A percentile compares a stretch with the other conserved stretches of the same genome.
These are phyloP conservation scores for Phytopythium oedochilum DNA, from an alignment of 352 stramenopile species.

Conservation along the genomic window DNA sequence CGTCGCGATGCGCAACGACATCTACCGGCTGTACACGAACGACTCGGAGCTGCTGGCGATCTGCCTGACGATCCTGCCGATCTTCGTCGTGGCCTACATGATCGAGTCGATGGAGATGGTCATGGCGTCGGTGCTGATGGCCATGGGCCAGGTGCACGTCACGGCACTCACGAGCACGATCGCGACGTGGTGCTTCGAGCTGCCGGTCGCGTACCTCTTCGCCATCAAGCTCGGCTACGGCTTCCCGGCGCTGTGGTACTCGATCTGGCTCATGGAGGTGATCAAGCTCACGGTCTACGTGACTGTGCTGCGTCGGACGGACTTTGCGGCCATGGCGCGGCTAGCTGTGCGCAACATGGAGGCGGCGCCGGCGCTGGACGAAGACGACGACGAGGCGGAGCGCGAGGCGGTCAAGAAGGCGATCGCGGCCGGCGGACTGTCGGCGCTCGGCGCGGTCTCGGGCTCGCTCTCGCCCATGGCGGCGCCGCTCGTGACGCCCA, in stretches of 20 bases:
- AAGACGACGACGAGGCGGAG: constrained; percentile 13
- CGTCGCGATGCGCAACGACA: constrained; percentile 29
- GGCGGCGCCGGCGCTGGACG: constrained; percentile 8
- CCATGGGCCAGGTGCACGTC: constrained; percentile 48
- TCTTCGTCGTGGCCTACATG: constrained; percentile 54
- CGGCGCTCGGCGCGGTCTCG: constrained; percentile 18
- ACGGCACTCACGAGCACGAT: constrained; percentile 49
- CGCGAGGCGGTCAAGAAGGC: constrained; percentile 12
- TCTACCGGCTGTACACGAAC: constrained; percentile 62
- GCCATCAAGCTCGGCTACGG: constrained; percentile 37
- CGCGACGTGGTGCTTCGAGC: constrained; percentile 50
- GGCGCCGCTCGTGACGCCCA: constrained; percentile 26
- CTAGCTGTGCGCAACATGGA: constrained; percentile 19
- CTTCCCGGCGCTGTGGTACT: constrained; percentile 49
- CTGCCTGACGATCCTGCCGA: constrained; percentile 47
- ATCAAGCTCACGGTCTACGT: constrained; percentile 21
- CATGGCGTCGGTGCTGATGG: constrained; percentile 34
- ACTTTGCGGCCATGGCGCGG: constrained; percentile 21
- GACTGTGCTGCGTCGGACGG: constrained; percentile 13
- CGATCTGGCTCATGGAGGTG: constrained; percentile 19
- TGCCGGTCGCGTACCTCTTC: constrained; percentile 51
- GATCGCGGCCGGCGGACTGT: constrained; percentile 18
- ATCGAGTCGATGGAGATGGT: constrained; percentile 60
- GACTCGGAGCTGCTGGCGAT: constrained; percentile 41
- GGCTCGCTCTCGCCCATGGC: constrained; percentile 31